These are phyloP conservation scores for Rhizopogon vulgaris DNA, from an alignment of 768 basidiomycete genomes.

Conservation along the genomic window DNA sequence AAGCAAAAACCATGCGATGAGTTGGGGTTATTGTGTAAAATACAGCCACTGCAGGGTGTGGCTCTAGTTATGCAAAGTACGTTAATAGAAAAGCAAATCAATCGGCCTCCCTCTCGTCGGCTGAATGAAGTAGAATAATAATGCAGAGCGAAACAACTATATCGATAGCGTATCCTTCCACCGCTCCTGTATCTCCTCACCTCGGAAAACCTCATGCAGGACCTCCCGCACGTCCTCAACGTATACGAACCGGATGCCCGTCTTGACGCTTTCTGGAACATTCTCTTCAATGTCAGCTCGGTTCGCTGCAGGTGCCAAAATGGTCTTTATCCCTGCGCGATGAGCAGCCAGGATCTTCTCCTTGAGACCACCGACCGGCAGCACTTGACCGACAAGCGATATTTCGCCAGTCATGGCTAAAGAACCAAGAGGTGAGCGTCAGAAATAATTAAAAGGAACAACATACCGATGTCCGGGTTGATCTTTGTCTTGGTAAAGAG, in stretches of 20 bases:
- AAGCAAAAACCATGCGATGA: slow-evolving; percentile 1
- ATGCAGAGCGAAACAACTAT: slow-evolving; percentile 4
- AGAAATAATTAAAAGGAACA: slow-evolving; percentile 1
- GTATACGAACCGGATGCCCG: slow-evolving; percentile 90
- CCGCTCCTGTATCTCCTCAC: slow-evolving; percentile 47
- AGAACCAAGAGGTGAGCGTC: not conserved
- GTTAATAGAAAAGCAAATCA: not conserved
- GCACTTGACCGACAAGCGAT: slow-evolving; percentile 90
- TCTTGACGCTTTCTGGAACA: slow-evolving; percentile 93
- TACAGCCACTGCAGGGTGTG: not conserved
- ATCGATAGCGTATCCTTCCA: slow-evolving; percentile 59
- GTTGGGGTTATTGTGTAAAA: slow-evolving; percentile 3
- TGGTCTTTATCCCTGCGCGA: slow-evolving; percentile 91
- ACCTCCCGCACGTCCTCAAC: slow-evolving; percentile 93
- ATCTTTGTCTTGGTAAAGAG: slow-evolving; percentile 84
- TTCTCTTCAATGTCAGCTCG: slow-evolving; percentile 96
- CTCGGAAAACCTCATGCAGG: slow-evolving; percentile 78
- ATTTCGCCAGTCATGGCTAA: slow-evolving; percentile 98
- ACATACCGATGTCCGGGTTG: slow-evolving; percentile 81
- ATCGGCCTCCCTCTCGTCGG: not conserved
- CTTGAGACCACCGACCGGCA: slow-evolving; percentile 94
- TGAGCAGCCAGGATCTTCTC: slow-evolving; percentile 97
- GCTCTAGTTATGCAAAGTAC: slow-evolving; percentile 6
- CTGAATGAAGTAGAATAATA: slow-evolving; percentile 2
- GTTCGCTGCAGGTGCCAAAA: slow-evolving; percentile 82